Base-by-base conservation (phyloP, 2,329 filamentous ascomycete species). In the Lasiodiplodia hormozganensis region DNA sequence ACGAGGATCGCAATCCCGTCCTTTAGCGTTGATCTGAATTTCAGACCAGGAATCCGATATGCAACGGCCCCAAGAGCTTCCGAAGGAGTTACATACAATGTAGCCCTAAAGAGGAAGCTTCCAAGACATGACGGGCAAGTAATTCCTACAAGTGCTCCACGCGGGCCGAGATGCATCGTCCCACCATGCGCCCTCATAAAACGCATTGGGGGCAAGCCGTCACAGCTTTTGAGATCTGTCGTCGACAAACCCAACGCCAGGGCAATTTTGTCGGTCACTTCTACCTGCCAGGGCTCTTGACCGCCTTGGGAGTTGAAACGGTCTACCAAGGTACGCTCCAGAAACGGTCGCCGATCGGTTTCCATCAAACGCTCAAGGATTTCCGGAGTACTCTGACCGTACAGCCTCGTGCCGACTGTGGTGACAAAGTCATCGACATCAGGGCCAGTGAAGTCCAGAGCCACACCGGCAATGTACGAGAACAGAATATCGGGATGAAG, bases 221-320 rank as follows among this genome's bases (percentile, higher is more conserved):
- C 54, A 8, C 54, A 57, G 54, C 34, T 57, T 34, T 23, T 16
- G 18, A 57, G 54, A 3, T 7, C 54, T 2, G 54, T 25, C 4
- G 34, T 14, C n/a, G 60, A 64, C 2, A 64, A 28, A 0, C 47
- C 43, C 47, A 64, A 11, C 7, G 47, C 60, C 2, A 40, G 10
- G 4, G 60, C 60, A 16, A 64, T 53, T n/a, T 11, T 4, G n/a
- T 57, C 7, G 3, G 28, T 57, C n/a, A 14, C 14, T 12, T 38
- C n/a, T 4, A 21, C 18, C 43, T 3, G 18, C 60, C 60, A 64
- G 31, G 31, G 60, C 10, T 52, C 28, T n/a, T 52, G 43, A 11
- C 7, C n/a, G 7, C 11, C 18, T 66, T 71, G 34, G 21, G 2
- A 16, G 72, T 82, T 21, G 68, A 76, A 64, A 5, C 60, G 60